A percentile compares a stretch with the other conserved stretches of the same genome.
phyloP scores from a whole-genome alignment of 345 rosid species.

The Abelmoschus esculentus region DNA sequence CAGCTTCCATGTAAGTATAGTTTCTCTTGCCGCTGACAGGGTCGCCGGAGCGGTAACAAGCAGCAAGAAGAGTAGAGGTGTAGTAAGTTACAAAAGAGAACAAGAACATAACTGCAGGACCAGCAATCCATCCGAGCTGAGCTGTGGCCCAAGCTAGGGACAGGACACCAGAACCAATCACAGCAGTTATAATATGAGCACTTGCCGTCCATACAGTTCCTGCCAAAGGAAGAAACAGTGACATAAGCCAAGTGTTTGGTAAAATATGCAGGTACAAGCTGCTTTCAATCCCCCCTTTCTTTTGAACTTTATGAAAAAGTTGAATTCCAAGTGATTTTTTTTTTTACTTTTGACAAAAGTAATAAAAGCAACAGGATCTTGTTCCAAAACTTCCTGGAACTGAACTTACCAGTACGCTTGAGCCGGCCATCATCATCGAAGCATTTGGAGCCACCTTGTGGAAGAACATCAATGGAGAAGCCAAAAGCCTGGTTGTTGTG shows the following conservation, averaged over 20 bases:
- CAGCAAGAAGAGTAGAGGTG: conserved; percentile 43
- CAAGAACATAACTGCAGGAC: conserved; percentile 32
- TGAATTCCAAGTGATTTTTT: not conserved
- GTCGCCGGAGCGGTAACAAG: conserved; percentile 45
- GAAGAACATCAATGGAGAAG: conserved; percentile 32
- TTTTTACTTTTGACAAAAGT: not conserved
- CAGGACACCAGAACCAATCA: conserved; percentile 43
- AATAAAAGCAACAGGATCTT: not conserved
- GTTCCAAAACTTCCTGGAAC: not conserved
- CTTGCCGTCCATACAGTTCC: conserved; percentile 43
- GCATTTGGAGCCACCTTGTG: conserved; percentile 40
- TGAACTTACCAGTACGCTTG: conserved; percentile 58
- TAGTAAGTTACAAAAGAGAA: conserved; percentile 39
- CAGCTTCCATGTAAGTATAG: conserved; percentile 58
- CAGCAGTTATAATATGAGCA: conserved; percentile 43
- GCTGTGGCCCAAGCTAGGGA: conserved; percentile 46
- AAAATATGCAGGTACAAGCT: not conserved
- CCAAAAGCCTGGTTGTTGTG: conserved; percentile 23
- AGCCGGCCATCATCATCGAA: conserved; percentile 74
- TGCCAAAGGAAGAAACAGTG: not conserved
- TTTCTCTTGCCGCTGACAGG: conserved; percentile 40
- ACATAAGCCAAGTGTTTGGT: not conserved
- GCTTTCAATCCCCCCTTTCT: not conserved
- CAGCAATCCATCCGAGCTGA: conserved; percentile 49
- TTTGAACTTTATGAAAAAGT: not conserved